These are phyloP conservation scores for Aurantiochytrium sp. DNA, from an alignment of 108 stramenopile species.

Conservation along the genomic window DNA sequence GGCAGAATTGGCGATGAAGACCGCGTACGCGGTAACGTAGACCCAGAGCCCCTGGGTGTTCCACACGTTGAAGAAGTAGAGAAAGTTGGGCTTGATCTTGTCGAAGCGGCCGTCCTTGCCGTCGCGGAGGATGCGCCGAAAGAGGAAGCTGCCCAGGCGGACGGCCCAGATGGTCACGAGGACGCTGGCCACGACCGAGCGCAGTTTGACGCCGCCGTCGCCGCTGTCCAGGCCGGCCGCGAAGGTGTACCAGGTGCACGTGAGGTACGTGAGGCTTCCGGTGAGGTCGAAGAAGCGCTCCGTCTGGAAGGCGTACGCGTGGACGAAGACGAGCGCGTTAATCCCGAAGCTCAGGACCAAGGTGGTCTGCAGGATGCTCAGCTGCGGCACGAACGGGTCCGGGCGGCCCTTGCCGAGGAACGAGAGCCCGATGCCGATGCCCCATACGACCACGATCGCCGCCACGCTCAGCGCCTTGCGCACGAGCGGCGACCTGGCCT, in stretches of 20 bases:
- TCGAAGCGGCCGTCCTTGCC: constrained; percentile 36
- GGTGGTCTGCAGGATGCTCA: not conserved
- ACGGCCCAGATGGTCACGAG: not conserved
- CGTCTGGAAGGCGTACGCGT: not conserved
- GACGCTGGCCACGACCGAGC: not conserved
- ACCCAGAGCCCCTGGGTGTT: constrained; percentile 40
- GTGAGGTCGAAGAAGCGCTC: constrained; percentile 31
- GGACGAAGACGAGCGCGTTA: not conserved
- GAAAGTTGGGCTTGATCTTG: constrained; percentile 11
- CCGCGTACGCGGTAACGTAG: not conserved
- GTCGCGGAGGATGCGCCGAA: constrained; percentile 27
- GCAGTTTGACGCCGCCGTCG: not conserved
- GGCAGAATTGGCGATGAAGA: constrained; percentile 21
- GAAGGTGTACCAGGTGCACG: not conserved
- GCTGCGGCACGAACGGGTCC: not conserved
- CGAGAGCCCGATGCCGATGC: not conserved
- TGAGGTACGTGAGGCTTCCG: not conserved
- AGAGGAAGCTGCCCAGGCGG: constrained; percentile 37
- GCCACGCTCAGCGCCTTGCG: not conserved
- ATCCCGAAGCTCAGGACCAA: not conserved
- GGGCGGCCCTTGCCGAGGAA: not conserved
- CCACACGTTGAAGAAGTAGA: constrained; percentile 34
- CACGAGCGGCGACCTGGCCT: not conserved
- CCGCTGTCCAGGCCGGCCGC: not conserved
- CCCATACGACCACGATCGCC: not conserved